Conservation (phyloP, 495 filamentous ascomycete genomes). For the Tuber borchii region DNA sequence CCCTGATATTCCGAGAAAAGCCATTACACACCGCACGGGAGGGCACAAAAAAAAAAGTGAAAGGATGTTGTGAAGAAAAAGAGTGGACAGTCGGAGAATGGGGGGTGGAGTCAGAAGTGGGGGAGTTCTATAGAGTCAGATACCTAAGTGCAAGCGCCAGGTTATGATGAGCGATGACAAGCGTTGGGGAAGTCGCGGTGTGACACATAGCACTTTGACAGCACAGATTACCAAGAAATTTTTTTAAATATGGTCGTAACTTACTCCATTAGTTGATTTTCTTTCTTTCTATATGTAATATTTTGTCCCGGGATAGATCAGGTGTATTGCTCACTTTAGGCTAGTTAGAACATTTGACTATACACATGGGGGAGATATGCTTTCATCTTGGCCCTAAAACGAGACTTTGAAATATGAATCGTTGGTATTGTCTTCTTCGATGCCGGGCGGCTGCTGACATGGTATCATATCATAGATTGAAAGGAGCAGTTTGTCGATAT, state of each 20-base stretch:
- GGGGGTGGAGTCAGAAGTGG: neutral
- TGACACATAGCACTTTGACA: neutral
- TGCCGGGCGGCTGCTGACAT: neutral
- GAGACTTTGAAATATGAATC: too few relatives aligned
- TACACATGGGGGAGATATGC: neutral
- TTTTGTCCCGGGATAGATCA: neutral
- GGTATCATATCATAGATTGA: neutral
- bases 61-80: neutral
- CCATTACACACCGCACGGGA: neutral
- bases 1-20: neutral
- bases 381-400: neutral
- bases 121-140: neutral
- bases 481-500: neutral
- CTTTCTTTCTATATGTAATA: neutral
- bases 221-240: neutral
- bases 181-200: neutral
- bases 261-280: neutral
- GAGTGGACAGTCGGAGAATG: neutral
- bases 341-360: neutral
- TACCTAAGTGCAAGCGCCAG: neutral
- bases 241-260: neutral
- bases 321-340: neutral
- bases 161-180: too few relatives aligned
- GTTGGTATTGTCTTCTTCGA: neutral
- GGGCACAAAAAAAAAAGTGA: neutral